Conservation (phyloP, 1,139 yeast genomes). For the Geotrichum cucujoidarum region DNA sequence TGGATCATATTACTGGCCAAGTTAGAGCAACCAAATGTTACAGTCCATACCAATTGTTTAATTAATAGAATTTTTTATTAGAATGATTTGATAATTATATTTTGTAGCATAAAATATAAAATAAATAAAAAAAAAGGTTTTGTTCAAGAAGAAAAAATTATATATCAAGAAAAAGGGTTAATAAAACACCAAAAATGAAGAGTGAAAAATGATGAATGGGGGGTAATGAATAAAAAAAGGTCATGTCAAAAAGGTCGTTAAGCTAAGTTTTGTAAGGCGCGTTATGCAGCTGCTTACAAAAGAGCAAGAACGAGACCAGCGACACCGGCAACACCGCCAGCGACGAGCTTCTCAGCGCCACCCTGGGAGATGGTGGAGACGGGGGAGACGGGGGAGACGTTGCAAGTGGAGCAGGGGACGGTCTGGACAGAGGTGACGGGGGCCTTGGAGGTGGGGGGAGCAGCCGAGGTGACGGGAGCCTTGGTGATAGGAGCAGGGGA, state of each 20-base stretch:
- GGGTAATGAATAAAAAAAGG: too few relatives aligned
- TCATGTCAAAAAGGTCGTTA: background rate
- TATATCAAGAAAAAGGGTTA: too few relatives aligned
- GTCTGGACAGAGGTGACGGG: slow-evolving; percentile 6
- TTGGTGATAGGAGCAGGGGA: background rate
- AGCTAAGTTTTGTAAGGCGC: background rate
- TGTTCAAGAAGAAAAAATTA: too few relatives aligned
- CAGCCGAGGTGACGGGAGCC: slow-evolving; percentile 1
- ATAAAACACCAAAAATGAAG: too few relatives aligned
- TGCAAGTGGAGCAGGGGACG: background rate
- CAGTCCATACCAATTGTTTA: too few relatives aligned
- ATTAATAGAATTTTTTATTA: too few relatives aligned
- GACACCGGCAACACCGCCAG: background rate
- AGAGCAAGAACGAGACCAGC: slow-evolving; percentile 7
- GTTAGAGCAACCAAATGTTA: too few relatives aligned
- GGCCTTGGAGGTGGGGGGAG: background rate
- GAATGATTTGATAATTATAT: too few relatives aligned
- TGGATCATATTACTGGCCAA: too few relatives aligned
- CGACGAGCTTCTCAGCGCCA: slow-evolving; percentile 4
- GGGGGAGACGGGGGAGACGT: background rate
- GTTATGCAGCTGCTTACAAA: background rate
- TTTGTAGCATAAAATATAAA: too few relatives aligned
- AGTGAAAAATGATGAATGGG: too few relatives aligned
- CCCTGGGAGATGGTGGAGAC: background rate
- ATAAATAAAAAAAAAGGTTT: too few relatives aligned